Evolutionary conservation across 192 early-diverging fungal genomes (phyloP), one percentile per base, ranked within the genome.

Genomic region (Spinellus fusiger): DNA sequence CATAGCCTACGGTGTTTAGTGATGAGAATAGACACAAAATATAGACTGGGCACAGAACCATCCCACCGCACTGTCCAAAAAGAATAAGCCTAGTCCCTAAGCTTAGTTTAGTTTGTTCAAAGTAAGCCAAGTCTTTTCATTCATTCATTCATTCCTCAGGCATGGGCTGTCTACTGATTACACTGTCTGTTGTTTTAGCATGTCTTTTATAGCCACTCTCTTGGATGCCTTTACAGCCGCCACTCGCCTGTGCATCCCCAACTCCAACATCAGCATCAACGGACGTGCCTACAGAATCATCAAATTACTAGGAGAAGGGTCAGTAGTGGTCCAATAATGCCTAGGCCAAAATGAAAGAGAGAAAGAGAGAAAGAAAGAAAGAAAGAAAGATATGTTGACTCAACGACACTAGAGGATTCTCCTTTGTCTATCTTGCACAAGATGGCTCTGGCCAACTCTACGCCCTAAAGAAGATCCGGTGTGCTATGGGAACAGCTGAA

Each of bases 381-480:
- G 2, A 22, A 34, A 32, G 12, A 38, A 35, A 25, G 9, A 6
- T 12, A 18, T 35, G 13, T 6, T 35, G 3, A 10, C 40, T n/a
- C 35, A 9, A 16, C n/a, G 34, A 34, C 50, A 32, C 56, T 49
- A 84, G 89, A 54, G 89, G 86, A 7, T 91, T 89, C 71, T 84
- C 86, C 33, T 79, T 78, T 54, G 89, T 91, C 5, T 78, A 82
- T 44, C 70, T 91, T 3, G 81, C 82, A 12, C 72, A 84, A 52
- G 82, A 85, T 49, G 57, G 64, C 4, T 75, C 68, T 3, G 69
- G 69, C 0, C 64, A 66, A 33, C 66, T 79, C 18, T 83, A 73
- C 61, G 89, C 89, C 5, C 34, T 87, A 37, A 91, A 91, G 37
- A 85, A 84, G 63, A 84, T 91, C 37, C 56, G 80, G 35, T 88